Evolutionary conservation across 352 stramenopile species (phyloP).

Genomic region (Pythium aphanidermatum): DNA sequence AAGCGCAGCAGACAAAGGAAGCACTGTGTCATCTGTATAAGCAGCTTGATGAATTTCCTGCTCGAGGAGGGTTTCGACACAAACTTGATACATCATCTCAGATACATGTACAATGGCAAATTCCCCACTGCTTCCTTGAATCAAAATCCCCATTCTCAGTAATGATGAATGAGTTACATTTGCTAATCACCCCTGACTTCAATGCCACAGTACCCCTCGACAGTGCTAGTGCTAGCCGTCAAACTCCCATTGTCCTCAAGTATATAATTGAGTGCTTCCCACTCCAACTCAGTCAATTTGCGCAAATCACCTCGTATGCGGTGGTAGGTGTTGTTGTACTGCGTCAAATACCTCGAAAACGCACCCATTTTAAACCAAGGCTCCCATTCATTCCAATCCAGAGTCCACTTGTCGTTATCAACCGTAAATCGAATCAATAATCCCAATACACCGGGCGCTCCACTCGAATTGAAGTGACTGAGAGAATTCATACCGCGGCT

Average conservation of each 20-base stretch:
- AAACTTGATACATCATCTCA: conserved; percentile 15
- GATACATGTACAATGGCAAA: conserved; percentile 20
- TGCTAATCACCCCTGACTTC: not conserved
- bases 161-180: conserved; percentile 1
- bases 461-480: conserved; percentile 15
- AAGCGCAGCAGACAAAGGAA: conserved; percentile 1
- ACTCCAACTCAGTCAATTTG: conserved; percentile 5
- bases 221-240: not conserved
- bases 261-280: conserved; percentile 1
- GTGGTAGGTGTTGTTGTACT: not conserved
- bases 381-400: conserved; percentile 3
- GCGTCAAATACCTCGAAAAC: not conserved
- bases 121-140: not conserved
- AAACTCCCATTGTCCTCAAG: not conserved
- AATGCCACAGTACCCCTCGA: conserved; percentile 6
- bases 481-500: conserved; percentile 10
- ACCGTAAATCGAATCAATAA: conserved; percentile 20
- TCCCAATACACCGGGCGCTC: conserved; percentile 17
- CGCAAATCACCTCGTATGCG: conserved; percentile 3
- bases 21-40: not conserved
- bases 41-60: conserved; percentile 10
- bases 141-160: conserved; percentile 2
- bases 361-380: conserved; percentile 1
- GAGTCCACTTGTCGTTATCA: conserved; percentile 1
- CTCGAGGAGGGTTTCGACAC: conserved; percentile 13